phyloP scores from a whole-genome alignment of 139 green algal species.

The Closterium sp. region DNA sequence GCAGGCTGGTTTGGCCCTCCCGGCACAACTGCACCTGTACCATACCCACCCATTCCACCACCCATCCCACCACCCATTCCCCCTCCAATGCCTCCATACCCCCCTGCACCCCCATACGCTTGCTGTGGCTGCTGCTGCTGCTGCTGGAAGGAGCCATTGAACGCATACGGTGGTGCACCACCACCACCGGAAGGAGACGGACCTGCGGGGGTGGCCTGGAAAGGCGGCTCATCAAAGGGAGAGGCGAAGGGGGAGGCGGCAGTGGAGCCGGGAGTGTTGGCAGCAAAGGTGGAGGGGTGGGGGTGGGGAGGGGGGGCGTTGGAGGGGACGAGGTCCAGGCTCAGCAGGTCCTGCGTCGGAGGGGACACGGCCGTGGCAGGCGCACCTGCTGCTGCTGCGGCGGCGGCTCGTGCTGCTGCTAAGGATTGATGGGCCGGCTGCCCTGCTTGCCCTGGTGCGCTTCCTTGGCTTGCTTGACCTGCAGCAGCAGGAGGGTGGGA shows the following conservation, averaged over 20 bases:
- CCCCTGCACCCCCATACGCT: not conserved
- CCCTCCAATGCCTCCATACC: not conserved
- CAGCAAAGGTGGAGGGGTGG: not conserved
- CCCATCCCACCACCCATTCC: not conserved
- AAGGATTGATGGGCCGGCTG: not conserved
- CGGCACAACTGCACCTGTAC: not conserved
- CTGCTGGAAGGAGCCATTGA: not conserved
- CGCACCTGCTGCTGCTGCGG: not conserved
- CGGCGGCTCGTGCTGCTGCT: not conserved
- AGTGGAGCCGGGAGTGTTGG: not conserved
- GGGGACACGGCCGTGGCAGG: not conserved
- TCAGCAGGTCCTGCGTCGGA: not conserved
- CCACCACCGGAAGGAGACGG: not conserved
- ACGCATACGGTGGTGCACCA: not conserved
- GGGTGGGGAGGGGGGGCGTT: not conserved
- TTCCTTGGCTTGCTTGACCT: too few relatives aligned
- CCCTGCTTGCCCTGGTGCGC: not conserved
- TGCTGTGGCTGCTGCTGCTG: not conserved
- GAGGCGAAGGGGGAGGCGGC: not conserved
- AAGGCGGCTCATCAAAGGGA: not conserved
- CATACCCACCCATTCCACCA: not conserved
- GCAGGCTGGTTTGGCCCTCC: not conserved
- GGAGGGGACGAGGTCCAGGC: not conserved
- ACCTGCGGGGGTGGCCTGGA: not conserved
- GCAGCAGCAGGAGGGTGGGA: not conserved